Evolutionary conservation across 345 rosid species (phyloP).

Genomic region (Citrus unshiu): DNA sequence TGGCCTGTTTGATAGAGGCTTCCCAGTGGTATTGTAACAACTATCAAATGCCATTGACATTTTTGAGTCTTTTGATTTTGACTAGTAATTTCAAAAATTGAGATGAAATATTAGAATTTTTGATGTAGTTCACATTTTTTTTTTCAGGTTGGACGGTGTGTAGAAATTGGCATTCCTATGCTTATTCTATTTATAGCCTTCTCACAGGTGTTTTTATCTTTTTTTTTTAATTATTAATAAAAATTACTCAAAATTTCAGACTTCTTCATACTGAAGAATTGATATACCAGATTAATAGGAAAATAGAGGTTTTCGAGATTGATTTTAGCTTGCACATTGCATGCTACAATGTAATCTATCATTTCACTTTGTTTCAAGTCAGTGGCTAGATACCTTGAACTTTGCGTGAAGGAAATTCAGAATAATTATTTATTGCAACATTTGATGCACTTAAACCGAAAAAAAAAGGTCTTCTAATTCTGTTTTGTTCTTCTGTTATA

Average conservation of each 20-base stretch:
- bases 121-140: not conserved
- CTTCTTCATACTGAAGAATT: not conserved
- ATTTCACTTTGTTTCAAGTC: not conserved
- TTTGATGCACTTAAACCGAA: too few species aligned
- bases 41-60: not conserved
- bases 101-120: not conserved
- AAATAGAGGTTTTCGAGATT: not conserved
- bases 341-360: not conserved
- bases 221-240: not conserved
- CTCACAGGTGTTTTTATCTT: slow-evolving; percentile 61
- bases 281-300: not conserved
- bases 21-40: slow-evolving; percentile 71
- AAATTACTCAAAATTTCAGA: not conserved
- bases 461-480: too few species aligned
- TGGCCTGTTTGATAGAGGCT: slow-evolving; percentile 95
- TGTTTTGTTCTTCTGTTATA: slow-evolving; percentile 25
- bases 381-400: not conserved
- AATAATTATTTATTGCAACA: not conserved
- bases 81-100: not conserved
- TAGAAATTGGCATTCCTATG: slow-evolving; percentile 91
- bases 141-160: slow-evolving; percentile 78
- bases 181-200: slow-evolving; percentile 70
- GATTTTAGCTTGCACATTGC: not conserved
- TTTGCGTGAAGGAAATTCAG: not conserved
- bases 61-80: not conserved